Base-by-base conservation (phyloP, 2,329 filamentous ascomycete genomes). In the Colletotrichum neosansevieriae region DNA sequence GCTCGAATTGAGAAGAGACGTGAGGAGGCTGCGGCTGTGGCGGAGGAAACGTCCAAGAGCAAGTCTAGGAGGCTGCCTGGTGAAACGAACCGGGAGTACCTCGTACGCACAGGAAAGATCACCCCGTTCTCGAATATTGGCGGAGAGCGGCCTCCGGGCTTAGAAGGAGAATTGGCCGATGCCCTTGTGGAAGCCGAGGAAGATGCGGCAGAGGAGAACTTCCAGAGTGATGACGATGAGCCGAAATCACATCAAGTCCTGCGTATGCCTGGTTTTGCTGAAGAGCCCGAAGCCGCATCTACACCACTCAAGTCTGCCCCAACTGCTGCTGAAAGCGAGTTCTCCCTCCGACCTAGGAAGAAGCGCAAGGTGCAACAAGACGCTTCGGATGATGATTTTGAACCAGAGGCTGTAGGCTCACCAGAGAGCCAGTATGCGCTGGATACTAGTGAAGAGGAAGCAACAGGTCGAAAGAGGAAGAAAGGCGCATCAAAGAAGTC, bases 91-190 rank as follows among this genome's bases (percentile, higher is more conserved):
- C 89, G 94, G 58, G 94, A 97, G 53, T 99, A 92, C 76, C 86
- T 99, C 53, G 96, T 99, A 56, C 90, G 96, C 32, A 99, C 95
- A 0, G 96, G 96, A 70, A 98, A 98, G 80, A 98, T 99, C 73
- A 99, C 96, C 0, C 96, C 96, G 0, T 99, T 99, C 75, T 92
- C 94, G 7, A 92, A 91, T 71, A 87, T 97, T 73, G 89, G 89
- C 29, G 85, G 88, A 13, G 85, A 88, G n/a, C 82, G 89, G 2
- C 84, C 84, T 3, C 83, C 88, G 32, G 88, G 86, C 3, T 84
- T 89, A 3, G 85, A 90, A 50, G 91, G 91, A 2, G 91, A 90
- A 68, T 83, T 97, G 15, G 91, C 92, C 11, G 90, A 94, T 74
- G 91, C 91, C 2, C 86, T 97, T 67, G 82, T 94, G 13, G 93